Evolutionary conservation across 495 filamentous ascomycete genomes (phyloP).

Genomic region (Glarea lozoyensis): DNA sequence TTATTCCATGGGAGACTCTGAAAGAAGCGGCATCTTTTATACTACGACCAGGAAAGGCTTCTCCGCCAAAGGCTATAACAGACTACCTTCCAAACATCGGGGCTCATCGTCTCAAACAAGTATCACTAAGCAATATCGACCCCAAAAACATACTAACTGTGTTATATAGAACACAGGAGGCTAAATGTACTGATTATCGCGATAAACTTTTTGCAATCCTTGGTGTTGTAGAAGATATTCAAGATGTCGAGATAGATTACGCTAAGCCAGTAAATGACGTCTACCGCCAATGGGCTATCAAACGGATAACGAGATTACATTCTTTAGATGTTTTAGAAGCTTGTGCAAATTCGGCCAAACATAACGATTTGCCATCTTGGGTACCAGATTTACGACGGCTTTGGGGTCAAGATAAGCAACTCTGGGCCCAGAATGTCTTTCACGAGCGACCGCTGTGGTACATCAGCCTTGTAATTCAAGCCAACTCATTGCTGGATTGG

Average conservation of each 20-base stretch:
- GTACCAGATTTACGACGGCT: neutral
- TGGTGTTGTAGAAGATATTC: neutral
- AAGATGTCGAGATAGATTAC: neutral
- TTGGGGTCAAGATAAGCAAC: slow-evolving; percentile 1
- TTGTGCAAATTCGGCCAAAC: neutral
- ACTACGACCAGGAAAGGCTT: neutral
- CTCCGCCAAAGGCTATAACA: neutral
- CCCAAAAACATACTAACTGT: neutral
- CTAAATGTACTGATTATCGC: neutral
- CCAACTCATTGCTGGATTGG: no score
- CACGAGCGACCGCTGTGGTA: no score
- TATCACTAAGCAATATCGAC: neutral
- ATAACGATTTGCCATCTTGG: neutral
- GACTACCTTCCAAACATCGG: neutral
- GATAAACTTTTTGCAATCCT: neutral
- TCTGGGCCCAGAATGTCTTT: neutral
- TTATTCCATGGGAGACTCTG: neutral
- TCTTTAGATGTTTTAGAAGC: neutral
- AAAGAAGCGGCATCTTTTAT: slow-evolving; percentile 2
- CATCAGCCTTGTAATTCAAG: no score
- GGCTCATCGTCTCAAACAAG: slow-evolving; percentile 3
- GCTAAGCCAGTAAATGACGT: neutral
- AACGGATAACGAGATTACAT: neutral
- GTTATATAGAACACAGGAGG: neutral
- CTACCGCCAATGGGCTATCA: neutral